Percentiles rank a stretch among this genome's conserved stretches.
Conservation (phyloP, 495 filamentous ascomycete species). For the Xylaria cubensis region DNA sequence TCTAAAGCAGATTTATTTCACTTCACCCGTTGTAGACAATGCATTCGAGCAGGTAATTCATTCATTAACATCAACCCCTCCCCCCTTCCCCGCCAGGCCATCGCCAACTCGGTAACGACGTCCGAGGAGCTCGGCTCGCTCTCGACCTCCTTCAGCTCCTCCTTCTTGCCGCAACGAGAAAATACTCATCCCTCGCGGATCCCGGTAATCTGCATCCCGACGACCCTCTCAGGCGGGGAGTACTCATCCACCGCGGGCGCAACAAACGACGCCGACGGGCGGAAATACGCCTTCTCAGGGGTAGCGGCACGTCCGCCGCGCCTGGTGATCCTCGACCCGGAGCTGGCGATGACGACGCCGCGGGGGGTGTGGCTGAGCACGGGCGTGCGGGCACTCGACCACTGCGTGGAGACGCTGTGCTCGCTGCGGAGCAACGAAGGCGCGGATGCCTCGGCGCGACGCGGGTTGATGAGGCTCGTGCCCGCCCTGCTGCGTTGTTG, state of each 20-base stretch:
- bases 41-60: background rate
- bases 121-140: constrained; percentile 52
- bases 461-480: constrained; percentile 56
- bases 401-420: constrained; percentile 66
- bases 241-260: background rate
- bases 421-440: constrained; percentile 47
- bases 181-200: constrained; percentile 49
- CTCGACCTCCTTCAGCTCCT: constrained; percentile 35
- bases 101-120: constrained; percentile 50
- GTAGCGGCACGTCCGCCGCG: constrained; percentile 49
- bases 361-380: constrained; percentile 63
- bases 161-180: constrained; percentile 38
- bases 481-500: constrained; percentile 55
- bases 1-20: background rate
- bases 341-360: constrained; percentile 59
- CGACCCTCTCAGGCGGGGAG: constrained; percentile 53
- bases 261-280: constrained; percentile 37
- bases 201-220: constrained; percentile 64
- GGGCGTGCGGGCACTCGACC: constrained; percentile 65
- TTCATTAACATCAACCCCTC: background rate
- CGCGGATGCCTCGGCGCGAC: constrained; percentile 51
- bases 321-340: constrained; percentile 64
- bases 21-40: background rate
- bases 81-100: constrained; percentile 32
- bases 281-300: constrained; percentile 60